Percentiles rank a stretch among this genome's conserved stretches.
phyloP scores from a whole-genome alignment of 2,329 filamentous ascomycete species.

The Penicillium crustosum region DNA sequence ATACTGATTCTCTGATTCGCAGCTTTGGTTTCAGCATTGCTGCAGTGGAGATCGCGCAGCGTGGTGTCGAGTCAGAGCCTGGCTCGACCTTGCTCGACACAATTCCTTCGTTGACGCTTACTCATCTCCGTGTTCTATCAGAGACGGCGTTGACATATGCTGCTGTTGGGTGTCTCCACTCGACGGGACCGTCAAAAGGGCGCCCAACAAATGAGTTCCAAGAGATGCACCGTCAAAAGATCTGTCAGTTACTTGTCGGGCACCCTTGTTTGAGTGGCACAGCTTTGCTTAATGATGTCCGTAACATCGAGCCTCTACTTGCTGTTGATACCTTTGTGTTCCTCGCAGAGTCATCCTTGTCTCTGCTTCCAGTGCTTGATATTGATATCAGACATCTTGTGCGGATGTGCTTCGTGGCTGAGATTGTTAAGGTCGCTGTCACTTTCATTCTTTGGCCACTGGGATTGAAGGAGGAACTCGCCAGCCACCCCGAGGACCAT shows the following conservation, averaged over 20 bases:
- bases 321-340: slow-evolving; percentile 55
- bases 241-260: slow-evolving; percentile 72
- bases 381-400: slow-evolving; percentile 78
- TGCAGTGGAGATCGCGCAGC: slow-evolving; percentile 85
- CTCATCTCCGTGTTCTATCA: slow-evolving; percentile 81
- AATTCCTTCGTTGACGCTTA: slow-evolving; percentile 78
- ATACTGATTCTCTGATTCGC: slow-evolving; percentile 45
- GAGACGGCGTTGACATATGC: slow-evolving; percentile 88
- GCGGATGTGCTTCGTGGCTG: slow-evolving; percentile 83
- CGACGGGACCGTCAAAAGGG: slow-evolving; percentile 57
- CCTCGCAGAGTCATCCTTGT: slow-evolving; percentile 74
- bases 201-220: slow-evolving; percentile 63
- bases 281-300: slow-evolving; percentile 35
- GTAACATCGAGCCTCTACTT: slow-evolving; percentile 43
- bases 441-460: slow-evolving; percentile 50
- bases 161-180: slow-evolving; percentile 68
- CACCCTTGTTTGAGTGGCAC: slow-evolving; percentile 44
- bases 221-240: slow-evolving; percentile 67
- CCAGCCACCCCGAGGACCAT: slow-evolving; percentile 31
- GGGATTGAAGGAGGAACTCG: slow-evolving; percentile 37
- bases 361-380: slow-evolving; percentile 64
- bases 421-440: slow-evolving; percentile 78
- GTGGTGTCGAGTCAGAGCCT: slow-evolving; percentile 72
- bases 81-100: slow-evolving; percentile 77
- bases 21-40: slow-evolving; percentile 80